These are phyloP conservation scores for Pseudopyricularia cyperi DNA, from an alignment of 2,329 filamentous ascomycete genomes.

Conservation along the genomic window DNA sequence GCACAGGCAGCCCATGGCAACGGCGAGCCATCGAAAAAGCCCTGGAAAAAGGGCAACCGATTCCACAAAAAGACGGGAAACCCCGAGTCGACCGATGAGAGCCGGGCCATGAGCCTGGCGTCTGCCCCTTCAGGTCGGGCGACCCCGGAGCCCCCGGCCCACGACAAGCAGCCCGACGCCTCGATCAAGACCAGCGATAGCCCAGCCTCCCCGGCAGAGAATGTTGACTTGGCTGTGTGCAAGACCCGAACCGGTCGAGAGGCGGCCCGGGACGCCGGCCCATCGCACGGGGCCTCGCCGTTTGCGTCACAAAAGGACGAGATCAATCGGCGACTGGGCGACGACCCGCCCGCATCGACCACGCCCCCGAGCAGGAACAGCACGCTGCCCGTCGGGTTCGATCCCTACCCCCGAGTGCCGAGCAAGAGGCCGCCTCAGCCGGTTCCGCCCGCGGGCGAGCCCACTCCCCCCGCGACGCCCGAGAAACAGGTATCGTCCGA, in stretches of 20 bases:
- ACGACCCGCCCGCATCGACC: neutral
- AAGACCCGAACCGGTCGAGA: neutral
- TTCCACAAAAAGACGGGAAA: neutral
- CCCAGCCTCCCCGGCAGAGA: neutral
- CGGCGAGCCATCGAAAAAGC: neutral
- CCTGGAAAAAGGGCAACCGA: neutral
- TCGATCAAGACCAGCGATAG: neutral
- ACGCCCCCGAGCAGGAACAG: neutral
- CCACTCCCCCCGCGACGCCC: neutral
- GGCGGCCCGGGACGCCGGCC: too few relatives aligned
- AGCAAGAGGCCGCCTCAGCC: neutral
- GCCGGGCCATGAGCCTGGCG: neutral
- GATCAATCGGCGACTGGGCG: neutral
- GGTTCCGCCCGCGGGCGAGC: neutral
- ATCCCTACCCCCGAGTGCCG: slow-evolving; percentile 1
- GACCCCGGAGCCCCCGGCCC: neutral
- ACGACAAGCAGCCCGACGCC: neutral
- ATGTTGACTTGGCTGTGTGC: neutral
- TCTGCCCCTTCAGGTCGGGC: neutral
- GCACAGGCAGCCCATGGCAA: neutral
- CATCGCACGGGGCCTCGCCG: neutral
- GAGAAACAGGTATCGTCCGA: neutral
- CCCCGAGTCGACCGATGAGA: neutral
- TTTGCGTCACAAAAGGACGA: slow-evolving; percentile 2
- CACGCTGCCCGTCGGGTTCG: slow-evolving; percentile 3